Conservation (phyloP, 495 filamentous ascomycete species). For the Neurospora africana region DNA sequence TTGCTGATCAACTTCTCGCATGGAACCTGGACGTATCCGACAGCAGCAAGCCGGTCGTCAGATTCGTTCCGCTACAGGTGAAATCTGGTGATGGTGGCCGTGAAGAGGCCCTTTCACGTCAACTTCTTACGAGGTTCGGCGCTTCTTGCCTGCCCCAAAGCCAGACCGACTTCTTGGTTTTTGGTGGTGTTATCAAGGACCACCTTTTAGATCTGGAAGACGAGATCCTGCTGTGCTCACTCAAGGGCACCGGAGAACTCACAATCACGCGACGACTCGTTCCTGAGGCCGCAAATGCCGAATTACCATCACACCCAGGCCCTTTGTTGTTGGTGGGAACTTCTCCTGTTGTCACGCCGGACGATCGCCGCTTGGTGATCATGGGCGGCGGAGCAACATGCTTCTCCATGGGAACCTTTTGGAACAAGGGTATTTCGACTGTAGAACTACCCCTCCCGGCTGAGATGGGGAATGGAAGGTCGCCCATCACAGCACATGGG, state of each 20-base stretch:
- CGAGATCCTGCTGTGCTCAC: slow-evolving; percentile 19
- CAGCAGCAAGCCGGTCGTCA: slow-evolving; percentile 15
- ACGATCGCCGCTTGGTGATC: slow-evolving; percentile 41
- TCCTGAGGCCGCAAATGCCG: background rate
- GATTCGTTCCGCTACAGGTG: slow-evolving; percentile 2
- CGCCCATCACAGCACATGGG: background rate
- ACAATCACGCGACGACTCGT: slow-evolving; percentile 7
- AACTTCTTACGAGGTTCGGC: slow-evolving; percentile 19
- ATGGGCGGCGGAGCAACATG: slow-evolving; percentile 78
- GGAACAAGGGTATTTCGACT: slow-evolving; percentile 22
- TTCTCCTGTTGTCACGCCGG: slow-evolving; percentile 26
- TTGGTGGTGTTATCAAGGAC: slow-evolving; percentile 42
- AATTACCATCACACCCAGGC: slow-evolving; percentile 13
- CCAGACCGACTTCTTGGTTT: slow-evolving; percentile 13
- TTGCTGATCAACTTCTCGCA: slow-evolving; percentile 40
- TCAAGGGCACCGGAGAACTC: background rate
- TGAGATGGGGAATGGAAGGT: background rate
- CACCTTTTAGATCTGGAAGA: slow-evolving; percentile 22
- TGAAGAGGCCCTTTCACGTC: background rate
- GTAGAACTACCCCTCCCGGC: background rate
- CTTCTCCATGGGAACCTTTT: slow-evolving; percentile 58
- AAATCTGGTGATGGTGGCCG: background rate
- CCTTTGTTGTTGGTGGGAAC: slow-evolving; percentile 57
- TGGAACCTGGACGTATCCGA: slow-evolving; percentile 38
- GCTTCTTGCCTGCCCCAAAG: slow-evolving; percentile 14